These are phyloP conservation scores for Arabidopsis lyrata DNA, from an alignment of 441 rosid genomes.

Conservation along the genomic window DNA sequence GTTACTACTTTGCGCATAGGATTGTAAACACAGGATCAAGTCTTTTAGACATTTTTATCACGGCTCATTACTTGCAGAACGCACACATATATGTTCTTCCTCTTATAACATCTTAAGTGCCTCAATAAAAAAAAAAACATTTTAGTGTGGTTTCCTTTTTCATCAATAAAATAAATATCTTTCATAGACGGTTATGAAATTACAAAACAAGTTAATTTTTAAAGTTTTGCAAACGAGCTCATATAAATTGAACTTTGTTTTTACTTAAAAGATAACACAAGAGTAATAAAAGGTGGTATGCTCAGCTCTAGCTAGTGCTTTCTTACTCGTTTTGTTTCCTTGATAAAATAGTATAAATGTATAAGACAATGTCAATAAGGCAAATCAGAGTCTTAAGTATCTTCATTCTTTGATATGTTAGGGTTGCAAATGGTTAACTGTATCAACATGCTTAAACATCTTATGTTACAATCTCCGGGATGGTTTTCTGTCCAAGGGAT, in stretches of 20 bases:
- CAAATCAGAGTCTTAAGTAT: neutral
- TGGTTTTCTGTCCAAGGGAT: slow-evolving; percentile 59
- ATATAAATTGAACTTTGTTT: too few species aligned
- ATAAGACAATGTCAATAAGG: too few species aligned
- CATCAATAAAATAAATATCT: too few species aligned
- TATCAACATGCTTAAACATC: neutral
- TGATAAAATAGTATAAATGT: neutral
- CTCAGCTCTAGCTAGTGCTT: slow-evolving; percentile 1
- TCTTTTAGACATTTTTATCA: neutral
- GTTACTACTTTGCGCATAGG: neutral
- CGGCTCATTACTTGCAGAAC: neutral
- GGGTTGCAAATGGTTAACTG: neutral
- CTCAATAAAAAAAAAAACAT: too few species aligned
- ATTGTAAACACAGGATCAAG: neutral
- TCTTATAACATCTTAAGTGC: too few species aligned
- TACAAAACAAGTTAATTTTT: too few species aligned
- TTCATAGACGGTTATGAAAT: too few species aligned
- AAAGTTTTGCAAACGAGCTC: too few species aligned
- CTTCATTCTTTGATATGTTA: neutral
- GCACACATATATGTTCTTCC: neutral
- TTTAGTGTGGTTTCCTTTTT: too few species aligned
- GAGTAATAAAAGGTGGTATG: slow-evolving; percentile 43
- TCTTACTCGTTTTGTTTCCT: slow-evolving; percentile 11
- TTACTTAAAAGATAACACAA: too few species aligned
- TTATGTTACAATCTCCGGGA: slow-evolving; percentile 34